Conservation (phyloP, 1,284 basidiomycete species). For the Ganoderma meredithae region DNA sequence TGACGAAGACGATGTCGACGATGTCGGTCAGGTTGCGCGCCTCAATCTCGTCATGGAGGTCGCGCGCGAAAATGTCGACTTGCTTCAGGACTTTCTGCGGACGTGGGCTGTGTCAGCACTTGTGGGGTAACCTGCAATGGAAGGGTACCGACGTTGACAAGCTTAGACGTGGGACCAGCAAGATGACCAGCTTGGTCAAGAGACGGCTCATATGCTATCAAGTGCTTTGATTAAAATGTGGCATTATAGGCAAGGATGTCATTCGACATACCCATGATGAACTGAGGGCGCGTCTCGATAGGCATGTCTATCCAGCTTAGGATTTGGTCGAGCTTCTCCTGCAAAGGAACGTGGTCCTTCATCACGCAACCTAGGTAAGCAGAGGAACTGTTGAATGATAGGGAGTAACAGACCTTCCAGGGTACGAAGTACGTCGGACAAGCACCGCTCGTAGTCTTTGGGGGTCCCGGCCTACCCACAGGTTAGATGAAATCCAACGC, state of each 20-base stretch:
- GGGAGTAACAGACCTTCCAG: slow-evolving; percentile 61
- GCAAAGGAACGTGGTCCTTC: slow-evolving; percentile 67
- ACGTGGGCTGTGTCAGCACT: slow-evolving; percentile 10
- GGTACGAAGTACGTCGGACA: slow-evolving; percentile 80
- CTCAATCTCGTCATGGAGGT: slow-evolving; percentile 68
- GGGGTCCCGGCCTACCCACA: slow-evolving; percentile 79
- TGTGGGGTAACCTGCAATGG: not conserved
- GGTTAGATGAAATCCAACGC: not conserved
- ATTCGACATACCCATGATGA: slow-evolving; percentile 70
- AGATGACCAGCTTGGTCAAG: slow-evolving; percentile 85
- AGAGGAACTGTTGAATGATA: not conserved
- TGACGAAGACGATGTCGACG: slow-evolving; percentile 90
- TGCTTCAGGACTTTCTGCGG: slow-evolving; percentile 66
- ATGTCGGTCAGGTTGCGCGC: slow-evolving; percentile 83
- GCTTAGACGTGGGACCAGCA: slow-evolving; percentile 75
- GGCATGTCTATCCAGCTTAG: slow-evolving; percentile 81
- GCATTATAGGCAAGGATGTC: slow-evolving; percentile 5
- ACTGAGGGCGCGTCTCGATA: slow-evolving; percentile 72
- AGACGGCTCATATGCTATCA: slow-evolving; percentile 76
- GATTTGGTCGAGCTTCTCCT: slow-evolving; percentile 78
- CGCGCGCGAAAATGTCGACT: slow-evolving; percentile 81
- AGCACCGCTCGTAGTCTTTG: slow-evolving; percentile 67
- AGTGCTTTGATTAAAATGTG: not conserved
- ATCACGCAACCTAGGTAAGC: not conserved
- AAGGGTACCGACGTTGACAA: slow-evolving; percentile 66